phyloP scores from a whole-genome alignment of 257 asterid genomes.

The Jasminum sambac region DNA sequence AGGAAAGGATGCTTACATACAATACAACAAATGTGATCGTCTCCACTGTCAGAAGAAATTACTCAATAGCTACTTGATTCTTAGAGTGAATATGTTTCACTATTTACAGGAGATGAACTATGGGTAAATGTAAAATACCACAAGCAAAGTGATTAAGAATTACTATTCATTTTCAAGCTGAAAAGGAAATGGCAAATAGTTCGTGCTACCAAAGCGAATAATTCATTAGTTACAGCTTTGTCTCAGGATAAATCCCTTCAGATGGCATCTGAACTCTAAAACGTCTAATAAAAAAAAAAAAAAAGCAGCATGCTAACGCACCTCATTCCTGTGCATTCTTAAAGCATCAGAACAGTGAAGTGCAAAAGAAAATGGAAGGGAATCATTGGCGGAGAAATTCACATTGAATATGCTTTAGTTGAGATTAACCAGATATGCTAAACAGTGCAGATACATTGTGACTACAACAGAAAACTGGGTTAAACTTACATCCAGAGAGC shows the following conservation, averaged over 20 bases:
- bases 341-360: neutral
- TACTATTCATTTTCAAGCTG: constrained; percentile 1
- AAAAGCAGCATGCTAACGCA: neutral
- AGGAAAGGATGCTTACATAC: neutral
- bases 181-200: neutral
- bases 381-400: neutral
- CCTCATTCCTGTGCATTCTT: neutral
- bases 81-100: neutral
- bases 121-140: constrained; percentile 3
- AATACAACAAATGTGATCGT: constrained; percentile 9
- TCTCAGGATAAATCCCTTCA: neutral
- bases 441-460: constrained; percentile 16
- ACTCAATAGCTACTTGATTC: neutral
- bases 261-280: neutral
- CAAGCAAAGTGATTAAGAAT: neutral
- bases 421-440: constrained; percentile 3
- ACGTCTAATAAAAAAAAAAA: neutral
- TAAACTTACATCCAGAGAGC: constrained; percentile 76
- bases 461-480: constrained; percentile 16
- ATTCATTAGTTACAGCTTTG: neutral
- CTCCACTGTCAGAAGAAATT: neutral
- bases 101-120: constrained; percentile 8
- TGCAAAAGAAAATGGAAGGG: neutral
- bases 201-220: neutral
- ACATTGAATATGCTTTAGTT: constrained; percentile 11